Evolutionary conservation across 1,139 yeast genomes (phyloP).

Genomic region (Suhomyces yuchorum): DNA sequence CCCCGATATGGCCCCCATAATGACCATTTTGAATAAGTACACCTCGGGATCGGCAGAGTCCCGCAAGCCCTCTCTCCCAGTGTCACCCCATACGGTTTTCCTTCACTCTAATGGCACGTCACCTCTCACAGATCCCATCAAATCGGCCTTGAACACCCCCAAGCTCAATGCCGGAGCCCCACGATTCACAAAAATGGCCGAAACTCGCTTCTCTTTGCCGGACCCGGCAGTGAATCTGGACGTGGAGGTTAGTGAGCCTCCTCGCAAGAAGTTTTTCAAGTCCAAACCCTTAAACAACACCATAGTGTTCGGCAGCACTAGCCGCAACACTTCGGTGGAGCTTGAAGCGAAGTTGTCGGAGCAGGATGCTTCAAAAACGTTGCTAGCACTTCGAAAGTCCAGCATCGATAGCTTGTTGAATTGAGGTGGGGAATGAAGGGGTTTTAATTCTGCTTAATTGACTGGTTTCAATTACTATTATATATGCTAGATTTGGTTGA

Average conservation of each 20-base stretch:
- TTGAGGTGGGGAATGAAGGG: slow-evolving; percentile 16
- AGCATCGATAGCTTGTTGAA: slow-evolving; percentile 46
- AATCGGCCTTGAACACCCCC: slow-evolving; percentile 10
- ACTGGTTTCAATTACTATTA: slow-evolving; percentile 6
- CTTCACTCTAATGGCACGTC: slow-evolving; percentile 14
- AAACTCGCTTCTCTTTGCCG: slow-evolving; percentile 34
- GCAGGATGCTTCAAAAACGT: slow-evolving; percentile 45
- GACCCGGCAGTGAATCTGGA: slow-evolving; percentile 40
- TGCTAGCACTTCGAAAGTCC: slow-evolving; percentile 47
- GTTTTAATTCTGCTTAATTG: slow-evolving; percentile 9
- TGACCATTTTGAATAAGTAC: slow-evolving; percentile 33
- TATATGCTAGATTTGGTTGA: slow-evolving; percentile 3
- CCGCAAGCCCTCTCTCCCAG: slow-evolving; percentile 17
- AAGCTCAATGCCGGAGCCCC: slow-evolving; percentile 7
- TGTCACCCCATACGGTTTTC: slow-evolving; percentile 15
- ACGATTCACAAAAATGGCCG: slow-evolving; percentile 5
- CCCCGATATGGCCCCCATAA: slow-evolving; percentile 45
- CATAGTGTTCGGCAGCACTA: slow-evolving; percentile 16
- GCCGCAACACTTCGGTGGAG: slow-evolving; percentile 15
- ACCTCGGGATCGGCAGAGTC: slow-evolving; percentile 12
- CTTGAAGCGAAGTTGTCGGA: slow-evolving; percentile 23
- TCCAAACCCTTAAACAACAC: slow-evolving; percentile 27
- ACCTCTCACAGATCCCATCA: slow-evolving; percentile 19
- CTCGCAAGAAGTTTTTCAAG: slow-evolving; percentile 32
- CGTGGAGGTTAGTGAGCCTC: slow-evolving; percentile 19